Evolutionary conservation across 2,329 filamentous ascomycete genomes (phyloP).

Genomic region (Diplodia scrobiculata): DNA sequence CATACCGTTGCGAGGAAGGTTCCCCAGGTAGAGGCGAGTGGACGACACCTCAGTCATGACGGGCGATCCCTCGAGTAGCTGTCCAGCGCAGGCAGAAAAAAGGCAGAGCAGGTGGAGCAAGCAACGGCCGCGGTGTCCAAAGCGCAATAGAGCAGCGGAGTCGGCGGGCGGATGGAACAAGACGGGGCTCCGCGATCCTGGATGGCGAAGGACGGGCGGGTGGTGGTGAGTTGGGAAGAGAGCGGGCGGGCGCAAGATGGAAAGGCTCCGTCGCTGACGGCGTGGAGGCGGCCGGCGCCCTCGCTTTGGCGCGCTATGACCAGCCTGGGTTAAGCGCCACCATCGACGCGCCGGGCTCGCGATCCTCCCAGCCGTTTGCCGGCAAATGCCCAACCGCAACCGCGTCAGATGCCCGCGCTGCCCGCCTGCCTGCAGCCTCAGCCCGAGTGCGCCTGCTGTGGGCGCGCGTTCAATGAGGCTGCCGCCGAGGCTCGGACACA

Average conservation of each 20-base stretch:
- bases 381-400: background rate
- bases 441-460: background rate
- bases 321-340: background rate
- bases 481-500: background rate
- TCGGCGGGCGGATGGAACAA: conserved; percentile 16
- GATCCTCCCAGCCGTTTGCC: conserved; percentile 13
- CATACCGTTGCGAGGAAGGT: conserved; percentile 94
- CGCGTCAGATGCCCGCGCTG: background rate
- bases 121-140: conserved; percentile 25
- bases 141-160: conserved; percentile 23
- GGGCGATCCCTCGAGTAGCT: conserved; percentile 31
- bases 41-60: conserved; percentile 86
- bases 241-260: conserved; percentile 13
- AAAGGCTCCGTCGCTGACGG: conserved; percentile 21
- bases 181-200: conserved; percentile 26
- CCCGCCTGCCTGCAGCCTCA: background rate
- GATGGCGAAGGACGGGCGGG: conserved; percentile 25
- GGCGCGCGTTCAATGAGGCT: background rate
- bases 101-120: background rate
- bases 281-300: conserved; percentile 2
- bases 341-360: conserved; percentile 5
- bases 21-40: conserved; percentile 95
- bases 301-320: conserved; percentile 14
- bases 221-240: conserved; percentile 3
- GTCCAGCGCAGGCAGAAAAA: conserved; percentile 22